These are phyloP conservation scores for Botrytis deweyae DNA, from an alignment of 2,329 filamentous ascomycete species.

Conservation along the genomic window DNA sequence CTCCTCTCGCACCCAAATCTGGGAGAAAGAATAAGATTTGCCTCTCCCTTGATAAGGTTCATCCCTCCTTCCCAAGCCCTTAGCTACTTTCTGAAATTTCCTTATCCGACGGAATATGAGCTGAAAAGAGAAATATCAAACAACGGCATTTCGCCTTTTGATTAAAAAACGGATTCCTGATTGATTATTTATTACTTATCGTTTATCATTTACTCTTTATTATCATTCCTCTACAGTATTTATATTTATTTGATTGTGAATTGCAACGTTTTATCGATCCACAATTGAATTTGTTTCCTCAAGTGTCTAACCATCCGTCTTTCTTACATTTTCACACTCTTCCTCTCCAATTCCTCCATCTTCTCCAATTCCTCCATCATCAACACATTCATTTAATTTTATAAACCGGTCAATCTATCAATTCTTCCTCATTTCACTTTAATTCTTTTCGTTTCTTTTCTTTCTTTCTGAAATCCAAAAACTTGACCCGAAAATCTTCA, in stretches of 20 bases:
- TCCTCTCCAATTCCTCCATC: background rate
- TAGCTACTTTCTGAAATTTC: background rate
- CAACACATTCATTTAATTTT: background rate
- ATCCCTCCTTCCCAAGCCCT: background rate
- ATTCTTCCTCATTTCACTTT: no score
- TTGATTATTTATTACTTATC: background rate
- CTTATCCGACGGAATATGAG: constrained; percentile 2
- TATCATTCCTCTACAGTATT: background rate
- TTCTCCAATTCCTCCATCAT: background rate
- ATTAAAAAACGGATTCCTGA: background rate
- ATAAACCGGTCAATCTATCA: background rate
- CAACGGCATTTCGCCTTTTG: background rate
- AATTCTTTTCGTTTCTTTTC: background rate
- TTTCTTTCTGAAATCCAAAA: background rate
- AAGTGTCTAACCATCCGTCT: background rate
- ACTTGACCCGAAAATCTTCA: background rate
- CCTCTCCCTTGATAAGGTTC: background rate
- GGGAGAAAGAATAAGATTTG: background rate
- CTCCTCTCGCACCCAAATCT: background rate
- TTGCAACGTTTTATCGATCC: background rate
- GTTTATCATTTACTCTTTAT: background rate
- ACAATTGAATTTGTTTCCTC: background rate
- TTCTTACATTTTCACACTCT: background rate
- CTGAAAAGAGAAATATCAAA: constrained; percentile 2
- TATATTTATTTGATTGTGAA: background rate